A percentile compares a stretch with the other conserved stretches of the same genome.
phyloP scores from a whole-genome alignment of 164 flowering plant genomes.

The Akebia trifoliata region DNA sequence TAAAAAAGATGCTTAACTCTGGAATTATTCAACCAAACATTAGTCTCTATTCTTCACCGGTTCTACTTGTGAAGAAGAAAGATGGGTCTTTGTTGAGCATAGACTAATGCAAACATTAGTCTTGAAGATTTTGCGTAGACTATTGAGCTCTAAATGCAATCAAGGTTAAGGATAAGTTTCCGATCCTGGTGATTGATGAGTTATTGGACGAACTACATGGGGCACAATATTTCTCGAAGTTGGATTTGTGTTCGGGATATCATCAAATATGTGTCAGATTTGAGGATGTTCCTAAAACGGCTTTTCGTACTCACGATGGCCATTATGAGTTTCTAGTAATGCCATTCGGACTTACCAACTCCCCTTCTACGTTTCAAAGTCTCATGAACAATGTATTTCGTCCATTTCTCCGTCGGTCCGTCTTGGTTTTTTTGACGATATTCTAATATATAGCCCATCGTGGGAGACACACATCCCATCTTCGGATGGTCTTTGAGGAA shows the following conservation, averaged over 20 bases:
- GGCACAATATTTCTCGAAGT: not conserved
- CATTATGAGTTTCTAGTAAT: not conserved
- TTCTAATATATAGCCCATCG: not conserved
- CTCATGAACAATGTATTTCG: not conserved
- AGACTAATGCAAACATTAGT: no score
- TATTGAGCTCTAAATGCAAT: not conserved
- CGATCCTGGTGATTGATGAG: not conserved
- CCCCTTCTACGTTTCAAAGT: not conserved
- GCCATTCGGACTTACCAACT: not conserved
- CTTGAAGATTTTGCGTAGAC: not conserved
- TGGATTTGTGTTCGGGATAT: not conserved
- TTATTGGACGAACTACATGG: not conserved
- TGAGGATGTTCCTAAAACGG: not conserved
- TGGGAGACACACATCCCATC: no score
- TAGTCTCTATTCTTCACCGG: not conserved
- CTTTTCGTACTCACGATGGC: not conserved
- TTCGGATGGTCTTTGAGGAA: no score
- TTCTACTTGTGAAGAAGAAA: no score
- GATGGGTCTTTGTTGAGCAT: no score
- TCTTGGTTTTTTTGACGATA: not conserved
- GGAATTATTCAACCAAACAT: not conserved
- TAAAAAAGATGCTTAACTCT: not conserved
- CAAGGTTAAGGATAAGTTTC: not conserved
- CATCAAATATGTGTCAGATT: not conserved
- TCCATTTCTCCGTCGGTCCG: not conserved